Conservation (phyloP, 202 grass and related monocot genomes). For the Musa balbisiana region DNA sequence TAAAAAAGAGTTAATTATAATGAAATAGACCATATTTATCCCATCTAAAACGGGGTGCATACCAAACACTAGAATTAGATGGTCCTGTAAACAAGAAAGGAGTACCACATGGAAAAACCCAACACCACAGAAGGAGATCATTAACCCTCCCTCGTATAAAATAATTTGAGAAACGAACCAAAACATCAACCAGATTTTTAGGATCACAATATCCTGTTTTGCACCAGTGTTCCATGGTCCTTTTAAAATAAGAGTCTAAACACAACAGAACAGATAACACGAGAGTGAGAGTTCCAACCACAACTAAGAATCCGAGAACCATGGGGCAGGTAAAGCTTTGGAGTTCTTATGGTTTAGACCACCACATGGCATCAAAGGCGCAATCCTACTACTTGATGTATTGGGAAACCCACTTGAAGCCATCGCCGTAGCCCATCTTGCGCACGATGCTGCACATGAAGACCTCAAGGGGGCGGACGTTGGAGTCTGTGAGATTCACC, state of each 20-base stretch:
- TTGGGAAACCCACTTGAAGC: conserved; percentile 21
- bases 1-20: too few species aligned
- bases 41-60: too few species aligned
- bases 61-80: too few species aligned
- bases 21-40: too few species aligned
- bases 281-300: background rate
- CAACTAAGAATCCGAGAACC: background rate
- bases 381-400: conserved; percentile 12
- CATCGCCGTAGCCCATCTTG: conserved; percentile 18
- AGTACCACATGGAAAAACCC: background rate
- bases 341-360: background rate
- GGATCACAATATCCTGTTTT: background rate
- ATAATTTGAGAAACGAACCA: background rate
- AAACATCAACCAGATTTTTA: background rate
- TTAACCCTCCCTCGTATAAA: too few species aligned
- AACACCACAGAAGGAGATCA: background rate
- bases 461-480: conserved; percentile 11
- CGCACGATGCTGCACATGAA: conserved; percentile 23
- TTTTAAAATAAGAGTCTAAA: background rate
- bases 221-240: background rate
- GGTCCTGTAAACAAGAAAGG: too few species aligned
- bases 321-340: background rate
- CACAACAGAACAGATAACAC: background rate
- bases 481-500: conserved; percentile 14
- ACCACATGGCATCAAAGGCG: background rate